Evolutionary conservation across 2,329 filamentous ascomycete genomes (phyloP), one percentile per base, ranked within the genome.

Genomic region (Talaromyces atroroseus): DNA sequence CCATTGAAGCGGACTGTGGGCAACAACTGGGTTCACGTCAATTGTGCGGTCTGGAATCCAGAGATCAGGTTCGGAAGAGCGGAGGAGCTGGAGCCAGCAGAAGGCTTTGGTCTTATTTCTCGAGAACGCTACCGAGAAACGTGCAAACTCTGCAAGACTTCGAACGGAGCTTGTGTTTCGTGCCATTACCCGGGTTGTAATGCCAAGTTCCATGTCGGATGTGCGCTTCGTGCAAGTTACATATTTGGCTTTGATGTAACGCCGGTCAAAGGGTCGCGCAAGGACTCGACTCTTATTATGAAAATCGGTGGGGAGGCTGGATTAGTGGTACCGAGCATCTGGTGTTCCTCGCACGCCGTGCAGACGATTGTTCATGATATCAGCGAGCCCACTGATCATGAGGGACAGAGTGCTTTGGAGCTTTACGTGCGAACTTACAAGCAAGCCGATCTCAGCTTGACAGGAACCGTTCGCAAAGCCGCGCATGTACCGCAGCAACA

Each of bases 11-110:
- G 90, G 49, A 99, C 94, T 0, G 89, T 88, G 3, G 91, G 95
- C 69, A 97, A 97, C 74, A 97, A 97, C 67, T 99, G 94, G 94
- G 90, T 96, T 16, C 94, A 99, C 69, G 90, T 97, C 26, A 87
- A 88, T 38, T 99, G 94, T 68, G 92, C 94, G 1, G 79, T 96
- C 18, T 97, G 90, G 85, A 92, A 88, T 11, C 86, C 90, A 0
- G 94, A 99, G 72, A 87, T 96, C 65, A 94, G 92, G 67, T 99
- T 96, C 71, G 92, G 89, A 60, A 89, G 89, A 64, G 88, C 91
- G 18, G 85, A 86, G 65, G 84, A 88, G 18, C 76, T 99, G 34
- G 88, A 91, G 63, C 87, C 91, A 32, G 91, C 89, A 1, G 94
- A 99, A 74, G 92, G 92, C 20, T 90, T 99, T 61, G 88, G 89